Conservation (phyloP, 768 basidiomycete species). For the Boletus bicolor region DNA sequence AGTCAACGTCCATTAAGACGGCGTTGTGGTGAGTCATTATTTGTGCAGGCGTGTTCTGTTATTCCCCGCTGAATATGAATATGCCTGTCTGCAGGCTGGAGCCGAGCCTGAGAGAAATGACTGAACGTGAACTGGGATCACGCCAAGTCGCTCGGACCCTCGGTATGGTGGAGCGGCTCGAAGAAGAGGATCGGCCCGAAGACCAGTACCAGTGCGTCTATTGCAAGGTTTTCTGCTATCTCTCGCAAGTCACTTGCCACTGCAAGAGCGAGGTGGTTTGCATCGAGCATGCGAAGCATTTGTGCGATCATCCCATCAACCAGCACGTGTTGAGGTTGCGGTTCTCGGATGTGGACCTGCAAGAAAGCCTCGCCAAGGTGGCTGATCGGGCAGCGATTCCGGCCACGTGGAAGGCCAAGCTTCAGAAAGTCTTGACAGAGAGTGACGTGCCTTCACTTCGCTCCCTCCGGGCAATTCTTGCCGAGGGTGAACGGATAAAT, state of each 20-base stretch:
- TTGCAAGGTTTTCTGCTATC: conserved; percentile 94
- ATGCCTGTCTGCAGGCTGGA: conserved; percentile 58
- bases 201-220: conserved; percentile 93
- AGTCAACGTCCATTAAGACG: conserved; percentile 88
- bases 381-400: conserved; percentile 73
- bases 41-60: conserved; percentile 9
- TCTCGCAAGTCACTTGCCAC: conserved; percentile 84
- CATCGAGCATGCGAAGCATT: conserved; percentile 73
- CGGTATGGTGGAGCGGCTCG: conserved; percentile 64
- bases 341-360: conserved; percentile 74
- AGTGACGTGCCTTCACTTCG: conserved; percentile 72
- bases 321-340: conserved; percentile 71
- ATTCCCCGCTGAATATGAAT: conserved; percentile 24
- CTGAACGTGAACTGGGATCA: conserved; percentile 70
- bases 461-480: conserved; percentile 73
- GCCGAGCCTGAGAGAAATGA: conserved; percentile 85
- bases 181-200: conserved; percentile 80
- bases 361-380: conserved; percentile 63
- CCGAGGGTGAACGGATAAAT: conserved; percentile 87
- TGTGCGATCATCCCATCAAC: conserved; percentile 63
- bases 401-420: conserved; percentile 67
- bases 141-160: conserved; percentile 60
- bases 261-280: conserved; percentile 82
- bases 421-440: conserved; percentile 63
- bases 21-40: conserved; percentile 73